Evolutionary conservation across 345 rosid species (phyloP), one percentile per base, ranked within the genome.

Genomic region (Pseudoturritis turrita): DNA sequence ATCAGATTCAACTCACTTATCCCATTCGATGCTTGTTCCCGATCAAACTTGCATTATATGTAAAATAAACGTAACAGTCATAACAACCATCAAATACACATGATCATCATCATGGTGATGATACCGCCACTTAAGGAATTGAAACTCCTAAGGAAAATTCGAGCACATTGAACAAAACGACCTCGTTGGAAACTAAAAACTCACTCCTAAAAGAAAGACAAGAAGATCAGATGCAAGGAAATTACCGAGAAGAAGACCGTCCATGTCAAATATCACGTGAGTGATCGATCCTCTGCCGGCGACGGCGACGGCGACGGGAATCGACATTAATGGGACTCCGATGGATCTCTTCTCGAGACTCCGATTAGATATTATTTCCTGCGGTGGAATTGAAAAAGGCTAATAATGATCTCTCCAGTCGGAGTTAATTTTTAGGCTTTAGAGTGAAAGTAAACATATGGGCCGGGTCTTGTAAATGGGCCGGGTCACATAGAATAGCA

Each of bases 191-290:
- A 59, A 47, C 31, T 40, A 2, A 14, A 39, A n/a, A 18, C 12
- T 21, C 7, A 36, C 14, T 59, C 0, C 17, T 7, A 3, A 52
- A 1, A 52, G 10, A 44, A 37, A 54, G 37, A 37, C 2, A 37
- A 29, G 57, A 56, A 36, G 36, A 31, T 40, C 52, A 49, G 36
- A 39, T 44, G 58, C 71, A n/a, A 8, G 1, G 21, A 22, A 33
- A 68, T 67, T 82, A 88, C 96, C 97, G 58, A 94, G 95, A 46
- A 94, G 82, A 74, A 91, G 97, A 53, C 98, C 98, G 73, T 94
- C 98, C 98, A 94, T 94, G 85, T 94, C 98, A 80, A 94, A 91
- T 74, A 94, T 67, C 78, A 91, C 91, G 71, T 89, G 96, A 52
- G 92, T 87, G 70, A 89, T 83, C 44, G 84, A 79, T 47, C 77